Evolutionary conservation across 768 basidiomycete genomes (phyloP).

Genomic region (Hericium rajendrae): DNA sequence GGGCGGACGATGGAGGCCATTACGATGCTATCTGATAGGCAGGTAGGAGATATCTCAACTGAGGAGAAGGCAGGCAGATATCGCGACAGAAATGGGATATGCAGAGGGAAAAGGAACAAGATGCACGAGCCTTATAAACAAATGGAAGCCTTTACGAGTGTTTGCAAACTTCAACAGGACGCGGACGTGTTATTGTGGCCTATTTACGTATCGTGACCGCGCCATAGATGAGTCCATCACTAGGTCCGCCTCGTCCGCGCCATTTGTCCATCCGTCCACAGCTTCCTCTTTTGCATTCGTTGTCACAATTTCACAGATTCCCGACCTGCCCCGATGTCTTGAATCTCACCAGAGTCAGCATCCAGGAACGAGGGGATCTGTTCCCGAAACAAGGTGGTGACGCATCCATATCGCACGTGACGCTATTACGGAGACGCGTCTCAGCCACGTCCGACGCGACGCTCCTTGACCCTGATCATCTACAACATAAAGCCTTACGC

Average conservation of each 20-base stretch:
- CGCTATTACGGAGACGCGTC: no score
- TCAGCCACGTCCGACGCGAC: no score
- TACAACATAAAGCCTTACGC: no score
- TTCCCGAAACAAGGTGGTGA: no score
- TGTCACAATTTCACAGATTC: no score
- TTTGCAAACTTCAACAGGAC: conserved; percentile 22
- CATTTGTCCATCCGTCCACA: neutral
- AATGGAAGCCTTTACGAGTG: conserved; percentile 16
- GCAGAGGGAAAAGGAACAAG: neutral
- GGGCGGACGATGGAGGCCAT: conserved; percentile 15
- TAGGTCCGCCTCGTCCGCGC: no score
- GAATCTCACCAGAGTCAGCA: no score
- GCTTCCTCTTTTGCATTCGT: neutral
- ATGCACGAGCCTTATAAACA: conserved; percentile 2
- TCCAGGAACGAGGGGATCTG: no score
- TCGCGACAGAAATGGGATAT: neutral
- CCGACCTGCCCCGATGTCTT: no score
- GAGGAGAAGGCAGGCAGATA: neutral
- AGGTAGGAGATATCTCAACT: neutral
- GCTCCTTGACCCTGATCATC: no score
- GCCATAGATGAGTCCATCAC: neutral
- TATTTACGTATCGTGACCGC: conserved; percentile 11
- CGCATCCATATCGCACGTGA: no score
- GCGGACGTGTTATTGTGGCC: conserved; percentile 26
- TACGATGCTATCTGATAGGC: neutral